Base-by-base conservation (phyloP, 1,284 basidiomycete species). In the Fomes fomentarius region DNA sequence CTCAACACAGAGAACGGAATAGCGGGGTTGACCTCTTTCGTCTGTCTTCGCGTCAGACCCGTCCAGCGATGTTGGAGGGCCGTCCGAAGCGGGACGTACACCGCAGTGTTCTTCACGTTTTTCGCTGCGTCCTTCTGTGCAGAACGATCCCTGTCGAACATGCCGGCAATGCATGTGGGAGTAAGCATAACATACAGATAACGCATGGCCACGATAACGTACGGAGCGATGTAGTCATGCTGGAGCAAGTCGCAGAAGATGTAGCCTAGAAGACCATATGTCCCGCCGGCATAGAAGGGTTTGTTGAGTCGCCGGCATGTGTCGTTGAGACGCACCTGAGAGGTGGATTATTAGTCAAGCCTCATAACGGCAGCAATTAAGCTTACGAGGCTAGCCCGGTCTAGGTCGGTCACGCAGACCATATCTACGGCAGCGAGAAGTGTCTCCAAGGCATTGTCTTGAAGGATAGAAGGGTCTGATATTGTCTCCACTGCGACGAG, bases 251-350 rank as follows among this genome's bases (percentile, higher is more conserved):
- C 96, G 56, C 93, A 92, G 70, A 98, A 98, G 64, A 96, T 92
- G 72, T 92, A 99, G 6, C 96, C 97, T 44, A 89, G 78, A 56
- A 96, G 78, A n/a, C 96, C 96, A 69, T 93, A 95, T 11, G 91
- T 88, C 9, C 90, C 90, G 0, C 94, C 92, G 17, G 88, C 85
- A 66, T 97, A 98, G 71, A 98, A 91, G 14, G 90, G 87, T 59
- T 87, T 92, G 28, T 77, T 74, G 48, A 83, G 77, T 50, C 78
- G 77, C 58, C 94, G 81, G 66, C 93, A 91, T 14, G 84, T 79
- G 35, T 83, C 79, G 71, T 98, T 95, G 54, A 96, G 79, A 45
- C 74, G 78, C 63, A 90, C 80, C 93, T 97, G 67, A 42, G 28
- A 37, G n/a, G n/a, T n/a, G n/a, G n/a, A n/a, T n/a, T n/a, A n/a